Percentiles rank a stretch among this genome's conserved stretches.
Conservation (phyloP, 2,329 filamentous ascomycete species). For the Stylonectria norvegica region DNA sequence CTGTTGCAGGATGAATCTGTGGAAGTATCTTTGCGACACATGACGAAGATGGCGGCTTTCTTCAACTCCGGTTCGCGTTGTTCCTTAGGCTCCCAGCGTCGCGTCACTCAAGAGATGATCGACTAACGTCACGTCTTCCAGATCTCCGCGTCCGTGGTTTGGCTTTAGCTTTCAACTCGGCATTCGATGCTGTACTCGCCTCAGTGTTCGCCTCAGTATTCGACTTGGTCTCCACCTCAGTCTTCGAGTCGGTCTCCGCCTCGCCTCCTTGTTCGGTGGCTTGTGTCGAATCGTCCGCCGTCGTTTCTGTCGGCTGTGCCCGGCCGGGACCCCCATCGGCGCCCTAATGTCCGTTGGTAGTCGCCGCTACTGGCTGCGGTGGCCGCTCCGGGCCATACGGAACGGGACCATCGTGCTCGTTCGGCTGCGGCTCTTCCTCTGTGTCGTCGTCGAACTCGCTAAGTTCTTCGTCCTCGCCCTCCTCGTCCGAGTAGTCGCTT, state of each 20-base stretch:
- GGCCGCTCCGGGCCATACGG: slow-evolving; percentile 49
- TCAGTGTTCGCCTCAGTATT: not conserved
- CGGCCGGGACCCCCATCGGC: slow-evolving; percentile 17
- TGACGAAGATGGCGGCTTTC: no score
- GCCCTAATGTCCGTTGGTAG: slow-evolving; percentile 45
- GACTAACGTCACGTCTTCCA: no score
- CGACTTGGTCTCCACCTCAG: not conserved
- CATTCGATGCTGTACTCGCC: no score
- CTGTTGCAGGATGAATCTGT: no score
- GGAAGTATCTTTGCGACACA: no score
- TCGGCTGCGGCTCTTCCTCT: slow-evolving; percentile 46
- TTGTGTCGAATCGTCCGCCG: not conserved
- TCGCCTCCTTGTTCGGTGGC: no score
- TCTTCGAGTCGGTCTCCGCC: not conserved
- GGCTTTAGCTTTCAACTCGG: no score
- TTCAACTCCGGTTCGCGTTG: no score
- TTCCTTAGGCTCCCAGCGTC: no score
- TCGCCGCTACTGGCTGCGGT: slow-evolving; percentile 29
- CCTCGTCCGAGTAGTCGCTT: slow-evolving; percentile 62
- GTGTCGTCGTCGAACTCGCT: slow-evolving; percentile 64
- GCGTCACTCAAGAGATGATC: no score
- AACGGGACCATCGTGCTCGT: slow-evolving; percentile 36
- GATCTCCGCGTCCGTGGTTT: no score
- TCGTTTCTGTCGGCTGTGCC: slow-evolving; percentile 9
- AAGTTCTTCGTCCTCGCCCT: slow-evolving; percentile 59